Base-by-base conservation (phyloP, 345 rosid species). In the Zanthoxylum bungeanum region DNA sequence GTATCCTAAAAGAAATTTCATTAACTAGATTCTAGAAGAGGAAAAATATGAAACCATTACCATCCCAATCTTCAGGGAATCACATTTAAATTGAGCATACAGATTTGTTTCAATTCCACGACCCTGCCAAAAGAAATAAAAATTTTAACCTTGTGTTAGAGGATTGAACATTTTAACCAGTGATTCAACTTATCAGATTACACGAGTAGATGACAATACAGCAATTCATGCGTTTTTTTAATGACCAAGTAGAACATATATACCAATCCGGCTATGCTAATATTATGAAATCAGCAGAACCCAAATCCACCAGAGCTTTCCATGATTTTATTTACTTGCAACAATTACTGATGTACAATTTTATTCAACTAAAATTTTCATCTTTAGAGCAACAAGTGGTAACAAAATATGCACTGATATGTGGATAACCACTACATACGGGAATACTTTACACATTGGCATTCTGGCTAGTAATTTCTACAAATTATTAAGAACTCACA, bases 71-170 rank as follows among this genome's bases (percentile, higher is more conserved):
- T 96, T 96, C 75, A 96, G 85, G 62, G 99, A 93, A 79, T 96
- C 99, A 10, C 98, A 93, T 80, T 88, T 96, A 74, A 96, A 96
- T 83, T 86, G 94, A 16, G 98, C 98, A 64, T 96, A 93, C 51
- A 96, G 97, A 76, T 96, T 96, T 50, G 98, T 96, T 89, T 96
- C 98, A 70, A 96, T 93, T 63, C 97, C 99, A 52, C 97, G 98
- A 50, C 99, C 99, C 98, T 96, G 91, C 64, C 56, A 76, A 76
- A 47, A 70, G 71, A 40, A 79, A 61, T 4, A 47, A 66, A n/a
- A 2, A 4, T 63, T 65, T 25, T 24, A 7, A 33, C 49, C 50
- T 31, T 1, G 34, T 27, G n/a, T 31, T 14, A 49, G 39, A 36
- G 61, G 37, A 52, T 21, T 31, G 4, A 5, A 59, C 46, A 55